A percentile compares a stretch with the other conserved stretches of the same genome.
These are phyloP conservation scores for Aschersonia sp. DNA, from an alignment of 2,329 filamentous ascomycete species.

Conservation along the genomic window DNA sequence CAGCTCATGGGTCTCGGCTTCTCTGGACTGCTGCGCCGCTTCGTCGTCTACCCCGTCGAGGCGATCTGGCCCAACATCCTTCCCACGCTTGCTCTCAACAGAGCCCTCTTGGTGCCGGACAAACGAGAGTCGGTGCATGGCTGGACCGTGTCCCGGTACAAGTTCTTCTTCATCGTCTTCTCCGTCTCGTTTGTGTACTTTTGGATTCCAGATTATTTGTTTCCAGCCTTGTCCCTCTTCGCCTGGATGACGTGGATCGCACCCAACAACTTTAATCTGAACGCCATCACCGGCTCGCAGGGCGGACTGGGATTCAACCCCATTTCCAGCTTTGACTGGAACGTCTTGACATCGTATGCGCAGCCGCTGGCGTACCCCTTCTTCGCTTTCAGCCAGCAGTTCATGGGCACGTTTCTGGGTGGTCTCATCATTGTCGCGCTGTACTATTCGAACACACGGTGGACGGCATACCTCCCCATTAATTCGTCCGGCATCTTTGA, in stretches of 20 bases:
- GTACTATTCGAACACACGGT: slow-evolving; percentile 28
- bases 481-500: slow-evolving; percentile 31
- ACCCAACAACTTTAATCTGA: slow-evolving; percentile 25
- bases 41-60: slow-evolving; percentile 19
- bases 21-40: slow-evolving; percentile 17
- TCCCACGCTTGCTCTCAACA: slow-evolving; percentile 19
- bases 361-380: slow-evolving; percentile 21
- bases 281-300: slow-evolving; percentile 24
- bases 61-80: slow-evolving; percentile 18
- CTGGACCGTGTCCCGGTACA: slow-evolving; percentile 27
- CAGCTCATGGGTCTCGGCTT: slow-evolving; percentile 19
- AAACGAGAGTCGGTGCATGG: slow-evolving; percentile 23
- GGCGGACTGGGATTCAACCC: slow-evolving; percentile 32
- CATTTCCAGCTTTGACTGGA: slow-evolving; percentile 35
- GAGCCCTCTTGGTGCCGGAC: slow-evolving; percentile 17
- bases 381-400: slow-evolving; percentile 21
- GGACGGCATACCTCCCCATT: slow-evolving; percentile 30
- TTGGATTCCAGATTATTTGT: slow-evolving; percentile 32
- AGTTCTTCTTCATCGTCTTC: slow-evolving; percentile 26
- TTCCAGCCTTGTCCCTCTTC: slow-evolving; percentile 26
- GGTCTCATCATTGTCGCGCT: slow-evolving; percentile 25
- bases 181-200: slow-evolving; percentile 23
- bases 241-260: slow-evolving; percentile 38
- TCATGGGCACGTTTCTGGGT: slow-evolving; percentile 18
- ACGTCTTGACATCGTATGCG: slow-evolving; percentile 13